phyloP scores from a whole-genome alignment of 768 basidiomycete genomes.

The Wakefieldia striispora region DNA sequence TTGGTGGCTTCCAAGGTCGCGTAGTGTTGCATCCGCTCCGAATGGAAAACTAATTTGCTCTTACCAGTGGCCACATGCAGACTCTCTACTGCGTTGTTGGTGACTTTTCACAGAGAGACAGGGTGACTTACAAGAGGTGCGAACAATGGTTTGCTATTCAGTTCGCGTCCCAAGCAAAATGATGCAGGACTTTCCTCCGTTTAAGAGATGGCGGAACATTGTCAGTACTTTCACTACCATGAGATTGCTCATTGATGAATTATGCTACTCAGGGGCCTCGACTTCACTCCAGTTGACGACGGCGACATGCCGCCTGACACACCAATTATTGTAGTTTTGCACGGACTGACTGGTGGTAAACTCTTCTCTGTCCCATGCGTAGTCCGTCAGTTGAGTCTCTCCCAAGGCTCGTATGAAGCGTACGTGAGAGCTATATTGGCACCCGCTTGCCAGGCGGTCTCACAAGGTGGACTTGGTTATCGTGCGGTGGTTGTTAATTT shows the following conservation, averaged over 20 bases:
- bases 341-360: slow-evolving; percentile 33
- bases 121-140: slow-evolving; percentile 31
- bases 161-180: slow-evolving; percentile 6
- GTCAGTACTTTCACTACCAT: slow-evolving; percentile 18
- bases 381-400: slow-evolving; percentile 4
- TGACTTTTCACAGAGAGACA: slow-evolving; percentile 31
- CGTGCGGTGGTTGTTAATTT: slow-evolving; percentile 90
- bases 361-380: background rate
- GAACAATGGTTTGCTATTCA: background rate
- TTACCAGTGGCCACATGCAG: slow-evolving; percentile 31
- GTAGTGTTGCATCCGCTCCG: background rate
- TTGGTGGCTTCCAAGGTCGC: slow-evolving; percentile 35
- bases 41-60: slow-evolving; percentile 13
- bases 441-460: slow-evolving; percentile 65
- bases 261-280: slow-evolving; percentile 27
- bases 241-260: background rate
- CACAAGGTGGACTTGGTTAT: slow-evolving; percentile 86
- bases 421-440: slow-evolving; percentile 84
- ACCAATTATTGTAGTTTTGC: slow-evolving; percentile 33
- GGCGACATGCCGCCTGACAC: slow-evolving; percentile 20
- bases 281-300: slow-evolving; percentile 31
- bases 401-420: slow-evolving; percentile 79
- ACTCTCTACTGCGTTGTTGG: slow-evolving; percentile 32
- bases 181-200: slow-evolving; percentile 25
- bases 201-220: slow-evolving; percentile 33